Conservation (phyloP, 306 rosid species). For the Quercus parvula region DNA sequence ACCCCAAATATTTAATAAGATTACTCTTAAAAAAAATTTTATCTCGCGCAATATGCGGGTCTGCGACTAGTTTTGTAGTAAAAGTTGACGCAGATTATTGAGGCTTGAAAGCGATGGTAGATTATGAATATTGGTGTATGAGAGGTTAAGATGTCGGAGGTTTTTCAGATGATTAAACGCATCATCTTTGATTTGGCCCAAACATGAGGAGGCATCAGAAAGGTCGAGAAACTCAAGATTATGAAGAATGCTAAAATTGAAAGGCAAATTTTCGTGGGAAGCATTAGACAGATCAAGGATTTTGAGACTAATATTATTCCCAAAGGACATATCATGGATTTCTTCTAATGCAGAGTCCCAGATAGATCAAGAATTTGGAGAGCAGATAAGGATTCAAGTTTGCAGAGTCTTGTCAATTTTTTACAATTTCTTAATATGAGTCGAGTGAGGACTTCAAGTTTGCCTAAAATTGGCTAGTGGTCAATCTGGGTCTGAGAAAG, state of each 20-base stretch:
- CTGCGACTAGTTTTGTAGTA: no score
- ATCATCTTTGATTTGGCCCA: slow-evolving; percentile 15
- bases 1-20: no score
- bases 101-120: no score
- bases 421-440: slow-evolving; percentile 9
- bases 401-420: slow-evolving; percentile 9
- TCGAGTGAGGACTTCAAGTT: slow-evolving; percentile 11
- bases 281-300: slow-evolving; percentile 27
- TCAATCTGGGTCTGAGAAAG: slow-evolving; percentile 26
- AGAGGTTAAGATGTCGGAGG: slow-evolving; percentile 31
- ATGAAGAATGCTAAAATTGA: neutral
- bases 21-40: no score
- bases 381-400: neutral
- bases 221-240: slow-evolving; percentile 28
- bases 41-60: no score
- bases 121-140: neutral
- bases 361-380: slow-evolving; percentile 35
- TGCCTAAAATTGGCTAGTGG: slow-evolving; percentile 19
- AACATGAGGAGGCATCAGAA: neutral
- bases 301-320: slow-evolving; percentile 9
- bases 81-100: no score
- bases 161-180: slow-evolving; percentile 11
- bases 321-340: slow-evolving; percentile 8
- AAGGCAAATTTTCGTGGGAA: slow-evolving; percentile 7
- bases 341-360: slow-evolving; percentile 10